Conservation (phyloP, 106 monocot species). For the Dioscorea zingiberensis region DNA sequence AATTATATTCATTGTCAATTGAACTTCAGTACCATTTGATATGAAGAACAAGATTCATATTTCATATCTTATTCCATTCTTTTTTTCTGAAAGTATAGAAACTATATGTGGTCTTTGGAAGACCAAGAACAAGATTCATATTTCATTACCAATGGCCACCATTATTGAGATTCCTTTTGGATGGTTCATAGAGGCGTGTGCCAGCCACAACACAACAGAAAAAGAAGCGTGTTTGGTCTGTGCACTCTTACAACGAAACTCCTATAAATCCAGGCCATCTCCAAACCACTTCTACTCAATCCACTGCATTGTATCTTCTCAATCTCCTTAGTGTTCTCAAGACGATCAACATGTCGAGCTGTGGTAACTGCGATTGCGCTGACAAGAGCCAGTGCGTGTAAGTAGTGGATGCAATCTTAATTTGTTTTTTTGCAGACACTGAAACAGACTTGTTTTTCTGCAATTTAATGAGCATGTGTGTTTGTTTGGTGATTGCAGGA, state of each 20-base stretch:
- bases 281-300: neutral
- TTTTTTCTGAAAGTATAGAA: too few relatives aligned
- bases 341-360: slow-evolving; percentile 50
- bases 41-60: too few relatives aligned
- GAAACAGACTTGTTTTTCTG: neutral
- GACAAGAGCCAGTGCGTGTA: slow-evolving; percentile 81
- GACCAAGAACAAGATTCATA: neutral
- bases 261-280: slow-evolving; percentile 16
- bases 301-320: neutral
- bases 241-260: neutral
- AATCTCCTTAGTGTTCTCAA: neutral
- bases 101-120: neutral
- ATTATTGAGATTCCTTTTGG: slow-evolving; percentile 12
- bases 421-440: neutral
- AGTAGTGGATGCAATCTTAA: slow-evolving; percentile 10
- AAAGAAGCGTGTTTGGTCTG: neutral
- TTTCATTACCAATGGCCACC: neutral
- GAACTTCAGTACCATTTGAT: too few relatives aligned
- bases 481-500: slow-evolving; percentile 43
- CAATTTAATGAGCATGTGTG: neutral
- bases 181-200: slow-evolving; percentile 5
- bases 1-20: too few relatives aligned
- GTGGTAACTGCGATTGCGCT: slow-evolving; percentile 78
- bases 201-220: neutral
- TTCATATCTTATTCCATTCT: too few relatives aligned